A percentile compares a stretch with the other conserved stretches of the same genome.
These are phyloP conservation scores for Lyophyllum decastes DNA, from an alignment of 768 basidiomycete species.

Conservation along the genomic window DNA sequence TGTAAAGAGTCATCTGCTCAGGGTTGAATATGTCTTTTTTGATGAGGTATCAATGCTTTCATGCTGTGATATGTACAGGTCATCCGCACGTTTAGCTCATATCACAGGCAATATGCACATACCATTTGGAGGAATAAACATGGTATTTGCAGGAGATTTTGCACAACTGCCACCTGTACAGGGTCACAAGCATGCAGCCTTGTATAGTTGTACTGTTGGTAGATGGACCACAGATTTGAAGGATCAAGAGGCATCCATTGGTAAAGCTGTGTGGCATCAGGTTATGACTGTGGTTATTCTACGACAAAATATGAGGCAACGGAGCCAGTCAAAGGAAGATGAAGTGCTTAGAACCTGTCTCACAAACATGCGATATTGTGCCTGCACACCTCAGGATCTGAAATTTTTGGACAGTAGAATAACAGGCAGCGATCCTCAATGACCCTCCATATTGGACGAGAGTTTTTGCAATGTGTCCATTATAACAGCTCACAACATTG, in stretches of 20 bases:
- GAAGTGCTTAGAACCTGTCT: constrained; percentile 24
- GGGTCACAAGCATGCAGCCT: not conserved
- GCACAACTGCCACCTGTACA: constrained; percentile 40
- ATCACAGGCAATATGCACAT: constrained; percentile 17
- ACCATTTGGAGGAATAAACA: constrained; percentile 34
- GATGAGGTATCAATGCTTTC: constrained; percentile 47
- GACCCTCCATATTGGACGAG: not conserved
- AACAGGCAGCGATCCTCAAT: not conserved
- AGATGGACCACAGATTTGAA: not conserved
- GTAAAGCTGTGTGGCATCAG: constrained; percentile 32
- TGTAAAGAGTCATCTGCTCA: constrained; percentile 15
- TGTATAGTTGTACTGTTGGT: not conserved
- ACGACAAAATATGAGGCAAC: constrained; percentile 36
- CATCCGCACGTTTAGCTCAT: constrained; percentile 24
- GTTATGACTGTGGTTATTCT: constrained; percentile 34
- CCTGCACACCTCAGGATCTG: constrained; percentile 34
- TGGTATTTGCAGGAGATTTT: constrained; percentile 48
- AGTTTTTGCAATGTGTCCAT: not conserved
- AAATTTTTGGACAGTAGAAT: constrained; percentile 22
- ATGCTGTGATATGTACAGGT: constrained; percentile 30
- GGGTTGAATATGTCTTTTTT: constrained; percentile 40
- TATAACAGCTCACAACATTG: not conserved
- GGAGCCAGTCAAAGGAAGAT: constrained; percentile 24
- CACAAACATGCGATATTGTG: constrained; percentile 30
- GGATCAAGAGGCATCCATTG: constrained; percentile 23